Conservation (phyloP, 345 rosid genomes). For the Clausena lansium region DNA sequence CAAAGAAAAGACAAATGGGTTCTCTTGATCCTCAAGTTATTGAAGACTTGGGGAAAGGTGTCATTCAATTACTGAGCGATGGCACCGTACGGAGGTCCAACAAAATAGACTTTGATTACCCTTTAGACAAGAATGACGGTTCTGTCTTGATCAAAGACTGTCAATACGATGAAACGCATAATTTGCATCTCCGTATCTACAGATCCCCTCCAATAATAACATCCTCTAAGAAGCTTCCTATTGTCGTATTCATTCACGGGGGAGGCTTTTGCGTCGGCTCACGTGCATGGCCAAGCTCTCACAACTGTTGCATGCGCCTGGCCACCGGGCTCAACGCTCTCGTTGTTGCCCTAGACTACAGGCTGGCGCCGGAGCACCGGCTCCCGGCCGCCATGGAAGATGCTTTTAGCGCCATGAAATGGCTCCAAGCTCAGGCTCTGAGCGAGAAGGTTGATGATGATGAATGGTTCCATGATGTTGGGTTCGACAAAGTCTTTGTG, state of each 20-base stretch:
- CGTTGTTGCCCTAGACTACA: constrained; percentile 66
- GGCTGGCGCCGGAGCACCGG: constrained; percentile 80
- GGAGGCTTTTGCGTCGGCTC: constrained; percentile 94
- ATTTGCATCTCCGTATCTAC: constrained; percentile 72
- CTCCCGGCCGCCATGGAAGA: constrained; percentile 84
- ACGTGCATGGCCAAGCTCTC: constrained; percentile 68
- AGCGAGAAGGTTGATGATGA: constrained; percentile 15
- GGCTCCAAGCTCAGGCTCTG: constrained; percentile 52
- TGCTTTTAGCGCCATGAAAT: constrained; percentile 36
- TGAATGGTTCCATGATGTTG: constrained; percentile 48
- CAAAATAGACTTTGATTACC: constrained; percentile 24
- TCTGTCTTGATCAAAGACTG: constrained; percentile 57
- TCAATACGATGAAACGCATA: constrained; percentile 42
- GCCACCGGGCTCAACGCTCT: constrained; percentile 58
- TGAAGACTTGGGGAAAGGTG: constrained; percentile 54
- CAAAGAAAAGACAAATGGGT: constrained; percentile 36
- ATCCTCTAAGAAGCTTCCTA: constrained; percentile 25
- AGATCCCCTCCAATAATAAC: constrained; percentile 26
- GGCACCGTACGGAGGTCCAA: constrained; percentile 57
- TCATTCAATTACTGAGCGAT: constrained; percentile 57
- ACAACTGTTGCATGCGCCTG: constrained; percentile 64
- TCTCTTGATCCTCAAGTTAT: constrained; percentile 43
- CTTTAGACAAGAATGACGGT: constrained; percentile 27
- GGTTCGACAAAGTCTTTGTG: constrained; percentile 58
- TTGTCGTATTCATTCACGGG: constrained; percentile 61